phyloP scores from a whole-genome alignment of 1,284 basidiomycete genomes.

The Leccinum pallidistipes region DNA sequence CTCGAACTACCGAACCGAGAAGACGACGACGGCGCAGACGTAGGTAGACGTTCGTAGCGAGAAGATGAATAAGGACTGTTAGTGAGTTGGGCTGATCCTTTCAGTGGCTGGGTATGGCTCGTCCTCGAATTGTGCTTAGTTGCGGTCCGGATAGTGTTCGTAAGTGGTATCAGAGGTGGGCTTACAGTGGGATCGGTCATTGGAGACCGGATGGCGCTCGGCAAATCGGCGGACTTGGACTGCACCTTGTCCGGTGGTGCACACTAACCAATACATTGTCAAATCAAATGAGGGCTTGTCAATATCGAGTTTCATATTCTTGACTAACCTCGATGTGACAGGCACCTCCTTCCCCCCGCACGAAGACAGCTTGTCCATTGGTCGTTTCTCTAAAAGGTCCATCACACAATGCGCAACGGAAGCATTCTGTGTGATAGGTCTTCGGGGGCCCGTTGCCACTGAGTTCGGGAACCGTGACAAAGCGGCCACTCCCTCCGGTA shows the following conservation, averaged over 20 bases:
- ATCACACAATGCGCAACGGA: slow-evolving; percentile 67
- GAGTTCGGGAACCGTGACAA: slow-evolving; percentile 67
- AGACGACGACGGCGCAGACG: slow-evolving; percentile 42
- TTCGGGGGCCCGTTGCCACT: slow-evolving; percentile 44
- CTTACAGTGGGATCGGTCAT: slow-evolving; percentile 17
- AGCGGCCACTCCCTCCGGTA: slow-evolving; percentile 52
- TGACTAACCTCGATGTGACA: slow-evolving; percentile 67
- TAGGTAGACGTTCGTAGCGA: slow-evolving; percentile 48
- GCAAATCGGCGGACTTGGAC: slow-evolving; percentile 33
- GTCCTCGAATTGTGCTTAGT: slow-evolving; percentile 23
- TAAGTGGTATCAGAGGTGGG: slow-evolving; percentile 22
- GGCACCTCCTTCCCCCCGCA: slow-evolving; percentile 61
- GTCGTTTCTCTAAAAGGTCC: slow-evolving; percentile 59
- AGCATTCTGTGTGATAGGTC: slow-evolving; percentile 71
- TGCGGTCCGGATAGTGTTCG: slow-evolving; percentile 27
- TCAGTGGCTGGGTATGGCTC: slow-evolving; percentile 10
- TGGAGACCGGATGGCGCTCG: slow-evolving; percentile 24
- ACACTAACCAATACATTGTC: slow-evolving; percentile 49
- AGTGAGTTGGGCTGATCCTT: slow-evolving; percentile 14
- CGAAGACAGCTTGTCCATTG: slow-evolving; percentile 65
- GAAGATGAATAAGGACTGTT: slow-evolving; percentile 37
- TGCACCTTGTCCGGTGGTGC: slow-evolving; percentile 53
- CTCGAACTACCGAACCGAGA: slow-evolving; percentile 67
- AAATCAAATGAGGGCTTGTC: slow-evolving; percentile 7
- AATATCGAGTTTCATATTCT: not conserved